Evolutionary conservation across 306 rosid species (phyloP).

Genomic region (Acacia melanoxylon): DNA sequence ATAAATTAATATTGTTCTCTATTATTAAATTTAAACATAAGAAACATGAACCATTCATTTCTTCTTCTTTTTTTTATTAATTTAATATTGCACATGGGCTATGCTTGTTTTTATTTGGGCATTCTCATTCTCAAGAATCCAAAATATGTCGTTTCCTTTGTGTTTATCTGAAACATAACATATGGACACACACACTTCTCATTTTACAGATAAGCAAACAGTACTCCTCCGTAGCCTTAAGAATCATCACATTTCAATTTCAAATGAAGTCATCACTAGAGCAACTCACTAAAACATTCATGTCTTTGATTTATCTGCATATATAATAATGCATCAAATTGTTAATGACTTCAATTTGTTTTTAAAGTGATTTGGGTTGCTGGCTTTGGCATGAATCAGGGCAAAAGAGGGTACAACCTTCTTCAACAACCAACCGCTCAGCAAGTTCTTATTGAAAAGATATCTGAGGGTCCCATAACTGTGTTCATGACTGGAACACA

Average conservation of each 20-base stretch:
- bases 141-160: neutral
- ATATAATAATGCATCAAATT: neutral
- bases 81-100: neutral
- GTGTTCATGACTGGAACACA: slow-evolving; percentile 69
- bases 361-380: slow-evolving; percentile 19
- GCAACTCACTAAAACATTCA: neutral
- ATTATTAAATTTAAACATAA: no score
- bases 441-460: slow-evolving; percentile 80
- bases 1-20: neutral
- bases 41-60: neutral
- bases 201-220: neutral
- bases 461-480: slow-evolving; percentile 80
- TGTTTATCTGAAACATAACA: neutral
- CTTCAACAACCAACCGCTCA: slow-evolving; percentile 72
- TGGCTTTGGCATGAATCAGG: slow-evolving; percentile 54
- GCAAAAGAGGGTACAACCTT: slow-evolving; percentile 75
- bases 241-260: neutral
- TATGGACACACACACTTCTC: neutral
- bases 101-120: neutral
- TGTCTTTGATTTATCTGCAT: neutral
- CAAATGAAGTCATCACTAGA: neutral
- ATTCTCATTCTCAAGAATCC: no score
- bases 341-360: slow-evolving; percentile 11
- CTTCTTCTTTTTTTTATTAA: no score
- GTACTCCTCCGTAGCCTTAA: neutral